Evolutionary conservation across 176 grass and related monocot genomes (phyloP).

Genomic region (Oryza meridionalis): DNA sequence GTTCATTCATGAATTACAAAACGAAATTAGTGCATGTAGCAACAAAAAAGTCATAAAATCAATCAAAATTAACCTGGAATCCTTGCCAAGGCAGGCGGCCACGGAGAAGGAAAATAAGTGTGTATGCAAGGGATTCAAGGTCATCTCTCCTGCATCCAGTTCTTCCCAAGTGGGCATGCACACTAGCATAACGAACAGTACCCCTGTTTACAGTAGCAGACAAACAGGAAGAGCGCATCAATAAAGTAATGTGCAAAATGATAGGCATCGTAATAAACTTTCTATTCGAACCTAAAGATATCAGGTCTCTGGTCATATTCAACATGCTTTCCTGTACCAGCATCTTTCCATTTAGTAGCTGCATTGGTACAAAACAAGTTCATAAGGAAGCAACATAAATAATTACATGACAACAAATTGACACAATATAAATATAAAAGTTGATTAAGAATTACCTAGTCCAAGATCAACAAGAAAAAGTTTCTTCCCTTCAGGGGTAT

Average conservation of each 20-base stretch:
- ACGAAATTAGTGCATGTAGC: background rate
- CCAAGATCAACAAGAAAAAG: conserved; percentile 99
- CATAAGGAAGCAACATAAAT: conserved; percentile 35
- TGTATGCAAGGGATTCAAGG: conserved; percentile 94
- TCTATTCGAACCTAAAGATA: conserved; percentile 69
- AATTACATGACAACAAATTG: conserved; percentile 25
- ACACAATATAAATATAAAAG: conserved; percentile 20
- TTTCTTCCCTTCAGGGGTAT: conserved; percentile 82
- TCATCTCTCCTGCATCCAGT: conserved; percentile 97
- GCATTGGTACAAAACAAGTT: conserved; percentile 31
- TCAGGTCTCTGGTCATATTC: conserved; percentile 70
- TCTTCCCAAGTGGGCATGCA: conserved; percentile 93
- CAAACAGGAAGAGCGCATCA: conserved; percentile 28
- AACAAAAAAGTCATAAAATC: conserved; percentile 38
- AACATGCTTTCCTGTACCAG: conserved; percentile 57
- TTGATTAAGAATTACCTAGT: conserved; percentile 73
- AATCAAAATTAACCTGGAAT: conserved; percentile 64
- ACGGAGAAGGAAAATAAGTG: conserved; percentile 95
- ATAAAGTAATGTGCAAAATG: conserved; percentile 19
- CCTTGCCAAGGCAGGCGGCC: conserved; percentile 97
- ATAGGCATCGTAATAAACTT: background rate
- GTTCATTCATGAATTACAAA: conserved; percentile 29
- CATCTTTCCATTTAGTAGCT: conserved; percentile 88
- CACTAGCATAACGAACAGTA: conserved; percentile 94
- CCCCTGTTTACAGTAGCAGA: conserved; percentile 60